These are phyloP conservation scores for Exophiala sp. DNA, from an alignment of 2,329 filamentous ascomycete species.

Conservation along the genomic window DNA sequence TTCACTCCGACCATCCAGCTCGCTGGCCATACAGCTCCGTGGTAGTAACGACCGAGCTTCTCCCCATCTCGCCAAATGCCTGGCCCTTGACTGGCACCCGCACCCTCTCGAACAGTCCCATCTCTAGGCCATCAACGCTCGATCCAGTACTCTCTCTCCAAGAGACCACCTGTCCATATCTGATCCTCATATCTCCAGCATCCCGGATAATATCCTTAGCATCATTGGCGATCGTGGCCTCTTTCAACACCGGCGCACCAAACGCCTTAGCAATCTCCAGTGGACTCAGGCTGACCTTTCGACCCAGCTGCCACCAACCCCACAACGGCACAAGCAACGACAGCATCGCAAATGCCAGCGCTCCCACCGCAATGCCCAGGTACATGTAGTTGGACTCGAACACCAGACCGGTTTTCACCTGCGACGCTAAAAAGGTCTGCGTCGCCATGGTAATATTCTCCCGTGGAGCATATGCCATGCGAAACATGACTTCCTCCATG, in stretches of 20 bases:
- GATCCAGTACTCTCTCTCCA: not conserved
- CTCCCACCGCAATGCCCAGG: slow-evolving; percentile 2
- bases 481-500: too few species aligned
- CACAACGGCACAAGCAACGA: slow-evolving; percentile 9
- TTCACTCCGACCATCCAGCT: too few species aligned
- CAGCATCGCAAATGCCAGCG: not conserved
- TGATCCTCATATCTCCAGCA: slow-evolving; percentile 3
- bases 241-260: slow-evolving; percentile 19
- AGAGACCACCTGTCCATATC: slow-evolving; percentile 5
- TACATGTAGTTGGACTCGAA: slow-evolving; percentile 19
- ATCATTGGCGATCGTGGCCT: slow-evolving; percentile 3
- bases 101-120: not conserved
- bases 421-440: too few species aligned
- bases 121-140: not conserved
- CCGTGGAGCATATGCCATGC: too few species aligned
- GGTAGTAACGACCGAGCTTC: too few species aligned
- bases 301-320: slow-evolving; percentile 22
- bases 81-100: not conserved
- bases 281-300: slow-evolving; percentile 15
- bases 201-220: slow-evolving; percentile 1
- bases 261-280: slow-evolving; percentile 26
- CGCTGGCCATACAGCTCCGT: too few species aligned
- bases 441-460: too few species aligned
- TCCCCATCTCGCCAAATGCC: not conserved
- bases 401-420: not conserved